Percentiles rank a stretch among this genome's conserved stretches.
Evolutionary conservation across 176 grass and related monocot species (phyloP).

Genomic region (Tillandsia fasciculata): DNA sequence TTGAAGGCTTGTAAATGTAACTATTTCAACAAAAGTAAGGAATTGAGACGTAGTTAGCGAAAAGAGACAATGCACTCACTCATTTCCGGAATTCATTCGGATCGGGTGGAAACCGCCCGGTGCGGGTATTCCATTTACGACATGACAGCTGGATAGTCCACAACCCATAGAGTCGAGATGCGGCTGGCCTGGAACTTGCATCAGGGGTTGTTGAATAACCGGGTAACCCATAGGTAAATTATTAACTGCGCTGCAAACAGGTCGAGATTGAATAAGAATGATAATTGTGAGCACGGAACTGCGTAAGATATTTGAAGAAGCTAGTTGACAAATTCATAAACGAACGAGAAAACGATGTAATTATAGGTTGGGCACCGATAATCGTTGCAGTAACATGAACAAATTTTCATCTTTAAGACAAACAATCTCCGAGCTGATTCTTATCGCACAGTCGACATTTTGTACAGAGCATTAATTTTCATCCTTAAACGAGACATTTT

Average conservation of each 20-base stretch:
- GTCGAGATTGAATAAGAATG: conserved; percentile 42
- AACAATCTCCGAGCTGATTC: too few species aligned
- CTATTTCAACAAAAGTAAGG: not conserved
- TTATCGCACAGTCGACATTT: too few species aligned
- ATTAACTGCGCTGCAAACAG: conserved; percentile 71
- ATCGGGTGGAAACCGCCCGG: conserved; percentile 72
- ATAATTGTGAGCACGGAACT: conserved; percentile 8
- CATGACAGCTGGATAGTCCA: conserved; percentile 66
- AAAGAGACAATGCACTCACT: conserved; percentile 47
- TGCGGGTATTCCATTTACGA: conserved; percentile 87
- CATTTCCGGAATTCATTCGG: conserved; percentile 74
- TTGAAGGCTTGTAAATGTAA: too few species aligned
- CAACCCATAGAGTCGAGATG: conserved; percentile 60
- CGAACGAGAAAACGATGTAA: not conserved
- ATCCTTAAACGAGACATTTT: too few species aligned
- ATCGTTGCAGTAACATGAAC: not conserved
- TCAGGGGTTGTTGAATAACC: conserved; percentile 76
- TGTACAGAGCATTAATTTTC: too few species aligned
- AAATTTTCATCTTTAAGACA: not conserved
- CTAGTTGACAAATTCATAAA: not conserved
- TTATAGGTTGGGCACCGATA: not conserved
- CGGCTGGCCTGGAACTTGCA: conserved; percentile 55
- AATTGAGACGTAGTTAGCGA: conserved; percentile 1
- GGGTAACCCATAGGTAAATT: conserved; percentile 96
- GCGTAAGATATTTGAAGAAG: conserved; percentile 8